These are phyloP conservation scores for Letharia columbiana DNA, from an alignment of 495 filamentous ascomycete genomes.

Conservation along the genomic window DNA sequence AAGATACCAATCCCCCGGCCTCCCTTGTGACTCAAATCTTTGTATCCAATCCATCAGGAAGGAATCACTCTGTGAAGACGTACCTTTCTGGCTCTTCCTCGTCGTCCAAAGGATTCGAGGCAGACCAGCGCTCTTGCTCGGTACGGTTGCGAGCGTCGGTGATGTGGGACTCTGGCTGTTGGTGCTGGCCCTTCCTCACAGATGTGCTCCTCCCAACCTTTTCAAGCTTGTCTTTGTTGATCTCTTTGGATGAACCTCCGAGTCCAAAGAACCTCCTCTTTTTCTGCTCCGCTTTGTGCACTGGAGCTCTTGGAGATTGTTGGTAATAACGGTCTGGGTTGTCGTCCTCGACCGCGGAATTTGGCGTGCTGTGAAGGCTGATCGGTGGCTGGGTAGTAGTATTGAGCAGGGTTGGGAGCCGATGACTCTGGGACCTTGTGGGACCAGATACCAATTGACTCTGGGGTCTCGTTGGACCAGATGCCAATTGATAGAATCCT, in stretches of 20 bases:
- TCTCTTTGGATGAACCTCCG: slow-evolving; percentile 23
- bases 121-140: slow-evolving; percentile 20
- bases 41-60: not conserved
- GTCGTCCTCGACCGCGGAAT: slow-evolving; percentile 23
- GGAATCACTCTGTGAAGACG: not conserved
- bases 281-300: slow-evolving; percentile 24
- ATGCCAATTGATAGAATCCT: slow-evolving; percentile 14
- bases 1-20: not conserved
- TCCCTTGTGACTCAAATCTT: not conserved
- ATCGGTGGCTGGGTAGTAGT: slow-evolving; percentile 23
- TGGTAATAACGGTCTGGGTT: slow-evolving; percentile 24
- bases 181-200: slow-evolving; percentile 19
- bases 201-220: slow-evolving; percentile 26
- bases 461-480: slow-evolving; percentile 19
- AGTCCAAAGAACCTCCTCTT: slow-evolving; percentile 25
- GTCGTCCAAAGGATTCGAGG: slow-evolving; percentile 6
- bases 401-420: slow-evolving; percentile 17
- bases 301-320: slow-evolving; percentile 16
- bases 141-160: slow-evolving; percentile 6
- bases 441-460: slow-evolving; percentile 18
- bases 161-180: slow-evolving; percentile 15
- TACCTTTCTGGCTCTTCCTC: slow-evolving; percentile 11
- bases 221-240: slow-evolving; percentile 10
- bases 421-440: slow-evolving; percentile 23
- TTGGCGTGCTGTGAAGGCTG: slow-evolving; percentile 22